phyloP scores from a whole-genome alignment of 2,329 filamentous ascomycete species.

The Pseudocercospora cruenta region DNA sequence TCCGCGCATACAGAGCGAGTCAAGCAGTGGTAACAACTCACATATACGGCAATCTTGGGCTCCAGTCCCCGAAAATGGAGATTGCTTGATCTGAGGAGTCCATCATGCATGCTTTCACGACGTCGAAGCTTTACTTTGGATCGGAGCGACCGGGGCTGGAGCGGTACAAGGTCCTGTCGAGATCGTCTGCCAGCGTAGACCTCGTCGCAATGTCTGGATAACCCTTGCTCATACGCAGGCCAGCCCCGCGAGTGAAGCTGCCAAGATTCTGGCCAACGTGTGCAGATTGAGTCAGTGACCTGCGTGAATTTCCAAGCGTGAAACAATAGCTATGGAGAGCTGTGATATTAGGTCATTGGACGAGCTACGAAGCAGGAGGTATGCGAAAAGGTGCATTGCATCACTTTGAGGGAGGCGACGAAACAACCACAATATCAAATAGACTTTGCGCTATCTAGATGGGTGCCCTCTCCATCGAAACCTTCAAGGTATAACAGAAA shows the following conservation, averaged over 20 bases:
- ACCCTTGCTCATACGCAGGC: not conserved
- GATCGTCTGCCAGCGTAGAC: not conserved
- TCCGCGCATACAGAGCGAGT: not conserved
- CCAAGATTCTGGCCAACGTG: not conserved
- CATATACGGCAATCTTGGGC: not conserved
- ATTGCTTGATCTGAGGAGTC: too few relatives aligned
- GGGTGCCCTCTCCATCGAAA: not conserved
- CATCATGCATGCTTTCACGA: too few relatives aligned
- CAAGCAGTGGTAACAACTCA: not conserved
- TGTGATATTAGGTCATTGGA: not conserved
- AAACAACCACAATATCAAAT: not conserved
- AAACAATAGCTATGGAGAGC: not conserved
- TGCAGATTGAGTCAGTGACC: not conserved
- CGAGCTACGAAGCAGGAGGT: not conserved
- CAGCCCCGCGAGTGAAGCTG: not conserved
- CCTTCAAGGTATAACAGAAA: not conserved
- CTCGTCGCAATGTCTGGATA: not conserved
- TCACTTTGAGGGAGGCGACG: too few relatives aligned
- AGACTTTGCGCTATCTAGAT: not conserved
- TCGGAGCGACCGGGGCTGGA: not conserved
- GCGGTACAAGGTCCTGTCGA: not conserved
- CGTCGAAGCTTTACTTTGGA: too few relatives aligned
- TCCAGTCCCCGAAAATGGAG: not conserved
- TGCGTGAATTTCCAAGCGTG: not conserved
- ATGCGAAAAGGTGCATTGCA: too few relatives aligned